phyloP scores from a whole-genome alignment of 768 basidiomycete genomes.

The Macrolepiota albuminosa region DNA sequence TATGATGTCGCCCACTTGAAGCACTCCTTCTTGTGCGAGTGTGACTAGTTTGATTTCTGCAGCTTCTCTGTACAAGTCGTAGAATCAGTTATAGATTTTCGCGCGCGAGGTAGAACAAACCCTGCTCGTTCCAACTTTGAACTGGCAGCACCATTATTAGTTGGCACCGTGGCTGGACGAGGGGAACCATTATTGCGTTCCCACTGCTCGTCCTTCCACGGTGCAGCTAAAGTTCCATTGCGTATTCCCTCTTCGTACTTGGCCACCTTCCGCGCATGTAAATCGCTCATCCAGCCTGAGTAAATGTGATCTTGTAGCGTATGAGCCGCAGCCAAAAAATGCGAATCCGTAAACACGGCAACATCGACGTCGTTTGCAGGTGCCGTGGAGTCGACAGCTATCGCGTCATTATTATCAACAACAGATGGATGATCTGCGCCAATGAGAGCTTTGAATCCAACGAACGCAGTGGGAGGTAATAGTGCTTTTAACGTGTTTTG shows the following conservation, averaged over 20 bases:
- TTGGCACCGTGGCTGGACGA: constrained; percentile 5
- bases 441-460: constrained; percentile 24
- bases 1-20: constrained; percentile 51
- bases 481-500: constrained; percentile 30
- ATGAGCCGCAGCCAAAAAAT: constrained; percentile 48
- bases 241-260: constrained; percentile 39
- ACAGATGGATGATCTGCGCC: constrained; percentile 34
- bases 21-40: constrained; percentile 38
- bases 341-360: constrained; percentile 43
- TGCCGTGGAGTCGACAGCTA: constrained; percentile 14
- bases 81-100: neutral
- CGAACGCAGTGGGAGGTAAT: constrained; percentile 45
- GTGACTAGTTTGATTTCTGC: constrained; percentile 39
- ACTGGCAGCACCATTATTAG: constrained; percentile 1
- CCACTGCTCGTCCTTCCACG: constrained; percentile 67
- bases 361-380: constrained; percentile 24
- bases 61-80: constrained; percentile 25
- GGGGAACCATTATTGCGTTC: constrained; percentile 31
- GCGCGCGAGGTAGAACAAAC: constrained; percentile 19
- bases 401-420: constrained; percentile 10
- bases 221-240: constrained; percentile 43
- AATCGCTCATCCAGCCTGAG: constrained; percentile 43
- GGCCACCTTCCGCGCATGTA: constrained; percentile 35
- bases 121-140: constrained; percentile 22
- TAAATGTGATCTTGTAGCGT: constrained; percentile 61